phyloP scores from a whole-genome alignment of 768 basidiomycete genomes.

The Tulasnella sp. region DNA sequence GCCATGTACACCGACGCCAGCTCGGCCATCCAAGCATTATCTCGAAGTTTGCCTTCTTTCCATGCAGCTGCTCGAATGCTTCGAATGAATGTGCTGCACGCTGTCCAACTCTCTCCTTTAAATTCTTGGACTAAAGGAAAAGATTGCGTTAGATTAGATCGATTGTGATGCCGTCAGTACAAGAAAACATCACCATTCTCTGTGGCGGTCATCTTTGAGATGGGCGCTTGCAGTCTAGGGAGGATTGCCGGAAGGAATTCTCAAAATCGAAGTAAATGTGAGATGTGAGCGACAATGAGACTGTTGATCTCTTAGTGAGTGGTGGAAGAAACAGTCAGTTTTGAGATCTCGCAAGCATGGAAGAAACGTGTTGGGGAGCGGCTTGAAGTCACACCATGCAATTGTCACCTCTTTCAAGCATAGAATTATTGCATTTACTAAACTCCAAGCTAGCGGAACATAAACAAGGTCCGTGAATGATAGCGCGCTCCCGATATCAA shows the following conservation, averaged over 20 bases:
- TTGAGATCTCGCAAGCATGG: neutral
- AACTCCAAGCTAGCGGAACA: no score
- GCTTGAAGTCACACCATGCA: neutral
- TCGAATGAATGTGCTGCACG: neutral
- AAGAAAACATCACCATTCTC: neutral
- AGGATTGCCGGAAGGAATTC: neutral
- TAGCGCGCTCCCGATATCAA: no score
- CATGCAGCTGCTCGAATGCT: neutral
- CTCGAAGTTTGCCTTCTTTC: conserved; percentile 13
- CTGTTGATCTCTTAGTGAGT: neutral
- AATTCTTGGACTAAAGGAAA: neutral
- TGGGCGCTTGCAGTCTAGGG: neutral
- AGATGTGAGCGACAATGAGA: no score
- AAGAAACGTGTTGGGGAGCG: neutral
- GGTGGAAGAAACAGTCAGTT: neutral
- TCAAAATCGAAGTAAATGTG: neutral
- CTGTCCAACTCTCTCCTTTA: neutral
- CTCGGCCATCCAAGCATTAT: conserved; percentile 7
- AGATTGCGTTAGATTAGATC: neutral
- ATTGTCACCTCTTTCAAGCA: no score
- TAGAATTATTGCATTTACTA: no score
- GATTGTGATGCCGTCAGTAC: neutral
- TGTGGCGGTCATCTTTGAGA: neutral
- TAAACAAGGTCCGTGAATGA: no score
- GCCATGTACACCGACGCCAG: neutral